Percentiles rank a stretch among this genome's conserved stretches.
These are phyloP conservation scores for Prunus padus DNA, from an alignment of 306 rosid species.

Conservation along the genomic window DNA sequence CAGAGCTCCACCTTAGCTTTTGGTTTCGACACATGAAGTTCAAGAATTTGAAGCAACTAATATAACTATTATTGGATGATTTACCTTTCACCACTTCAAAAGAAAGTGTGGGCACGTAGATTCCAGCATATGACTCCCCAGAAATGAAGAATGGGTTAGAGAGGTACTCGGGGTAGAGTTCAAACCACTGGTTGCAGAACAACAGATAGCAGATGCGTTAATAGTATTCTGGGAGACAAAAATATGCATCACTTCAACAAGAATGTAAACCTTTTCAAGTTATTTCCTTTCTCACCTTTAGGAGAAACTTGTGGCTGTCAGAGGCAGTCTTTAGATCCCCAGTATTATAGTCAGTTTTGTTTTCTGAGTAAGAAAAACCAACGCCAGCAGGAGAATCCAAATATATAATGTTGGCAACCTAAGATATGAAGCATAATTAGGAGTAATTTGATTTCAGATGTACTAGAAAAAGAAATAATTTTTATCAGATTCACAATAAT, in stretches of 20 bases:
- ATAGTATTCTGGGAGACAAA: slow-evolving; percentile 7
- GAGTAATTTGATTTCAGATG: neutral
- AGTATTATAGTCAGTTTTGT: slow-evolving; percentile 57
- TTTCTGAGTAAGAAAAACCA: slow-evolving; percentile 79
- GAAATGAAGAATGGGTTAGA: slow-evolving; percentile 67
- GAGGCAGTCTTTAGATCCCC: slow-evolving; percentile 82
- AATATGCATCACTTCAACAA: slow-evolving; percentile 15
- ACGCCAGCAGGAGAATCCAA: slow-evolving; percentile 99
- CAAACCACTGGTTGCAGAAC: slow-evolving; percentile 69
- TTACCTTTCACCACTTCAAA: slow-evolving; percentile 70
- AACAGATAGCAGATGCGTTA: slow-evolving; percentile 22
- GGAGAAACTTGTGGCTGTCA: slow-evolving; percentile 78
- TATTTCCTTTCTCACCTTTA: slow-evolving; percentile 55
- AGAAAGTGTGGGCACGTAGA: slow-evolving; percentile 92
- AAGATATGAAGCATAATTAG: slow-evolving; percentile 27
- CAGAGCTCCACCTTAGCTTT: slow-evolving; percentile 9
- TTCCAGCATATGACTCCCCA: slow-evolving; percentile 95
- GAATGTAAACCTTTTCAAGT: neutral
- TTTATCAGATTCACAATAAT: neutral
- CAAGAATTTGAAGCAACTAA: neutral
- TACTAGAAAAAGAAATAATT: neutral
- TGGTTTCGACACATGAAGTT: neutral
- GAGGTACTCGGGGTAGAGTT: slow-evolving; percentile 68
- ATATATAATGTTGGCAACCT: slow-evolving; percentile 88
- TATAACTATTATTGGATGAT: neutral